phyloP scores from a whole-genome alignment of 1,139 yeast genomes.

The Geotrichum carabidarum region DNA sequence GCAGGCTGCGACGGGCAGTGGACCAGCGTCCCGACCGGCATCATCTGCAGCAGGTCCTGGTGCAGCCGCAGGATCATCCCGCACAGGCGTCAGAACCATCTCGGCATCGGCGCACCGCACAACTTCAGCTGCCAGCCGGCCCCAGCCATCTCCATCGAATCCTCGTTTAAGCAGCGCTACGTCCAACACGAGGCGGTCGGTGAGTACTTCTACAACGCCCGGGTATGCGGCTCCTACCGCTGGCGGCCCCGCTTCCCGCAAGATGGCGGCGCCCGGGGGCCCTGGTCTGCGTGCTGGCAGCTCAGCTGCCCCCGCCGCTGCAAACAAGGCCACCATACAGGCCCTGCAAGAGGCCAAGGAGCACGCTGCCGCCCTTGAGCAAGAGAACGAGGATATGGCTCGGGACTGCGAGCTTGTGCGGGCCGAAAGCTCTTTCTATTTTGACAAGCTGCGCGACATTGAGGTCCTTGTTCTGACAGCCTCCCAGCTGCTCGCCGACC shows the following conservation, averaged over 20 bases:
- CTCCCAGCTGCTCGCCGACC: conserved; percentile 46
- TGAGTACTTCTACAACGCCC: not conserved
- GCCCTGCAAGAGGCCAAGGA: conserved; percentile 23
- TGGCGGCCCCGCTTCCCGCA: conserved; percentile 18
- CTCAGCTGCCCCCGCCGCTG: conserved; percentile 12
- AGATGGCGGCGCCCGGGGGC: conserved; percentile 18
- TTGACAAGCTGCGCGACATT: conserved; percentile 80
- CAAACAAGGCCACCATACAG: conserved; percentile 15
- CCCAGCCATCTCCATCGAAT: conserved; percentile 19
- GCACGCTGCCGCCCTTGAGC: conserved; percentile 39
- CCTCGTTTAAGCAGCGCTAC: conserved; percentile 1
- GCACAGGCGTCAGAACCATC: not conserved
- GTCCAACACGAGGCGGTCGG: conserved; percentile 13
- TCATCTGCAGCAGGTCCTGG: conserved; percentile 2
- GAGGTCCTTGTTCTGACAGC: conserved; percentile 73
- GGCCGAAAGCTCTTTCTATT: conserved; percentile 79
- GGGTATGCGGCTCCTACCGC: conserved; percentile 22
- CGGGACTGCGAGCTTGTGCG: conserved; percentile 43
- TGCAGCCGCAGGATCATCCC: conserved; percentile 6
- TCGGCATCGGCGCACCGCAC: conserved; percentile 12
- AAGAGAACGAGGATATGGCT: conserved; percentile 47
- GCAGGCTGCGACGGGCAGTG: conserved; percentile 16
- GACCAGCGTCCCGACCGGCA: not conserved
- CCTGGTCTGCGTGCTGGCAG: conserved; percentile 27
- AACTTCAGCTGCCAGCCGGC: conserved; percentile 12